Conservation (phyloP, 345 rosid species). For the Erodium maritimum region DNA sequence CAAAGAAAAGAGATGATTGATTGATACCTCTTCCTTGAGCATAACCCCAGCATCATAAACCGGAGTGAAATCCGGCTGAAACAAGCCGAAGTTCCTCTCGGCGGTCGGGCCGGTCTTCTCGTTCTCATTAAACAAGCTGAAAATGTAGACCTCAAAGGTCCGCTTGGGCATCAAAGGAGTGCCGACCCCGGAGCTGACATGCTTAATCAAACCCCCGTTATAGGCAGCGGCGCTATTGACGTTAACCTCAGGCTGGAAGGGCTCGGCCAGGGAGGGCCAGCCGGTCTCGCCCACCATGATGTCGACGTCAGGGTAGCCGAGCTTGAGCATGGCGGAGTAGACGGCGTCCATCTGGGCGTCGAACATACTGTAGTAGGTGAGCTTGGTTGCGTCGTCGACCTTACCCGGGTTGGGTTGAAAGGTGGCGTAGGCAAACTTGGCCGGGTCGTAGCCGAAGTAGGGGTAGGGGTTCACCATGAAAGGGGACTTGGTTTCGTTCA, state of each 20-base stretch:
- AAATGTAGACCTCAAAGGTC: conserved; percentile 11
- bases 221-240: conserved; percentile 9
- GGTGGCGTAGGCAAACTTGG: not conserved
- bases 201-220: conserved; percentile 11
- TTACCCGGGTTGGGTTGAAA: conserved; percentile 5
- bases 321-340: conserved; percentile 12
- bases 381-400: conserved; percentile 4
- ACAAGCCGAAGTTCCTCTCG: conserved; percentile 15
- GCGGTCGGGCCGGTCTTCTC: conserved; percentile 14
- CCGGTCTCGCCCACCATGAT: conserved; percentile 20
- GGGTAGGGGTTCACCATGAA: not conserved
- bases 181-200: conserved; percentile 1
- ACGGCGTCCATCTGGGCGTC: conserved; percentile 18
- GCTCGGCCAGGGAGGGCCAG: conserved; percentile 17
- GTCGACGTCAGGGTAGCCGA: conserved; percentile 14
- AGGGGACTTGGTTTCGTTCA: not conserved
- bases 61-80: conserved; percentile 15
- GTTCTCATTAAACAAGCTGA: conserved; percentile 2
- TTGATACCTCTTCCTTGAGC: conserved; percentile 11
- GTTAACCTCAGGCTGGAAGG: conserved; percentile 9
- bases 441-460: not conserved
- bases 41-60: conserved; percentile 13
- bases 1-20: no score
- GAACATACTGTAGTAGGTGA: conserved; percentile 13
- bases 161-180: conserved; percentile 19